Evolutionary conservation across 2,329 filamentous ascomycete genomes (phyloP).

Genomic region (Epichloe gansuensis): DNA sequence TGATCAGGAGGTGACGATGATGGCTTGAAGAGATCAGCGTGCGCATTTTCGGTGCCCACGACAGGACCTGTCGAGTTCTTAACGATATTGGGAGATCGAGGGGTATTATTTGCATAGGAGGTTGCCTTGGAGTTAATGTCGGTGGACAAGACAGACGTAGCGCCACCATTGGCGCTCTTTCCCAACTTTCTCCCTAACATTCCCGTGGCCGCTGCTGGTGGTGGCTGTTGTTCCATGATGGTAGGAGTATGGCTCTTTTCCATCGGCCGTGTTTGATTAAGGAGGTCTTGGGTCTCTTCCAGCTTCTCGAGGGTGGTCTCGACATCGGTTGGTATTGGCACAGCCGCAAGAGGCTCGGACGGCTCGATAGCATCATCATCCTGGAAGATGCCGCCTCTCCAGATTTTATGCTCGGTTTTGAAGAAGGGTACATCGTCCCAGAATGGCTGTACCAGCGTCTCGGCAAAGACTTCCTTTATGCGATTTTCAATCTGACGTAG

Average conservation of each 20-base stretch:
- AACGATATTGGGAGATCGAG: conserved; percentile 22
- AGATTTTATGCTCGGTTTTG: conserved; percentile 61
- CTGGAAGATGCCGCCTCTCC: conserved; percentile 74
- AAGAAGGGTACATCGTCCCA: conserved; percentile 96
- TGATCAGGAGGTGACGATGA: conserved; percentile 44
- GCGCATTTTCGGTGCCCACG: conserved; percentile 52
- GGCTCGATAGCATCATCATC: conserved; percentile 35
- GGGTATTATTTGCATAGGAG: conserved; percentile 19
- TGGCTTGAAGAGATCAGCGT: conserved; percentile 50
- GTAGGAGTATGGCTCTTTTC: conserved; percentile 45
- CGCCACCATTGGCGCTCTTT: conserved; percentile 20
- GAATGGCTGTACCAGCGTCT: conserved; percentile 82
- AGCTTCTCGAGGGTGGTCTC: conserved; percentile 37
- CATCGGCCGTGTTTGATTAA: conserved; percentile 29
- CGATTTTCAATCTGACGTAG: conserved; percentile 86
- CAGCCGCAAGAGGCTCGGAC: conserved; percentile 10
- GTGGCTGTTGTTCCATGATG: conserved; percentile 23
- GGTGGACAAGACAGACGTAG: conserved; percentile 31
- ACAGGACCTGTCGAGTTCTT: conserved; percentile 46
- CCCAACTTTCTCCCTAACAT: conserved; percentile 38
- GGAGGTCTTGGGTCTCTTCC: conserved; percentile 27
- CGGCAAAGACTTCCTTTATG: conserved; percentile 85
- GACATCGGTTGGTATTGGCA: conserved; percentile 31
- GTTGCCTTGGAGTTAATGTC: conserved; percentile 34
- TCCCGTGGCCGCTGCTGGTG: conserved; percentile 19